phyloP scores from a whole-genome alignment of 2,329 filamentous ascomycete genomes.

The Fusarium duplospermum region DNA sequence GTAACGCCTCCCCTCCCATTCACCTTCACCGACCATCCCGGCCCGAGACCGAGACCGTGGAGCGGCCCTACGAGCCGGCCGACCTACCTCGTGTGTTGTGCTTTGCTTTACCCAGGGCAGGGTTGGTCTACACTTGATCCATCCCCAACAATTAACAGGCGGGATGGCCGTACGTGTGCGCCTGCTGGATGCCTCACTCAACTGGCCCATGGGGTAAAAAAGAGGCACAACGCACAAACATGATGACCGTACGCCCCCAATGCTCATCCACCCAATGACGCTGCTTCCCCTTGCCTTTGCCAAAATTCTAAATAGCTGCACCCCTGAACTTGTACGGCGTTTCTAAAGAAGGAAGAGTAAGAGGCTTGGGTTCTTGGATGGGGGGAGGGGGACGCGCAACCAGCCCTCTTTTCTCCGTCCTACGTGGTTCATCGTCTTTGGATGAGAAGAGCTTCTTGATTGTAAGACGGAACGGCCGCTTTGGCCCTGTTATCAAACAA shows the following conservation, averaged over 20 bases:
- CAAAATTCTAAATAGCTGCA: constrained; percentile 23
- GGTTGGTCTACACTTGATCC: constrained; percentile 17
- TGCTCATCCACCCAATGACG: constrained; percentile 21
- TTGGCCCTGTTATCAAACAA: constrained; percentile 9
- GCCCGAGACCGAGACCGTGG: constrained; percentile 26
- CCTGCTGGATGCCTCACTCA: constrained; percentile 5
- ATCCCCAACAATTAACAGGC: constrained; percentile 20
- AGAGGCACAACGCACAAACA: constrained; percentile 2
- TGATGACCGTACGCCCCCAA: constrained; percentile 3
- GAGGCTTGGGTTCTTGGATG: constrained; percentile 20
- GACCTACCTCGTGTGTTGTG: background rate
- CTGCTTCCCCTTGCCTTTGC: constrained; percentile 18
- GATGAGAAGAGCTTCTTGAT: background rate
- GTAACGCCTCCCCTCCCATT: constrained; percentile 4
- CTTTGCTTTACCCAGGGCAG: background rate
- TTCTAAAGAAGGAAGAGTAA: constrained; percentile 12
- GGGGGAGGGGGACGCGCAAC: constrained; percentile 18
- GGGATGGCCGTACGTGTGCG: constrained; percentile 5
- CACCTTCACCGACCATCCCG: constrained; percentile 35
- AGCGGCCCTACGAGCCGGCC: constrained; percentile 14
- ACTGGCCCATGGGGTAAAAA: background rate
- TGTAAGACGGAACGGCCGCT: constrained; percentile 1
- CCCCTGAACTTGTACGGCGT: constrained; percentile 22
- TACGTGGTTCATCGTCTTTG: constrained; percentile 28
- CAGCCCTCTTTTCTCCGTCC: constrained; percentile 8